Base-by-base conservation (phyloP, 2,329 filamentous ascomycete genomes). In the Ophiocordyceps sinensis region DNA sequence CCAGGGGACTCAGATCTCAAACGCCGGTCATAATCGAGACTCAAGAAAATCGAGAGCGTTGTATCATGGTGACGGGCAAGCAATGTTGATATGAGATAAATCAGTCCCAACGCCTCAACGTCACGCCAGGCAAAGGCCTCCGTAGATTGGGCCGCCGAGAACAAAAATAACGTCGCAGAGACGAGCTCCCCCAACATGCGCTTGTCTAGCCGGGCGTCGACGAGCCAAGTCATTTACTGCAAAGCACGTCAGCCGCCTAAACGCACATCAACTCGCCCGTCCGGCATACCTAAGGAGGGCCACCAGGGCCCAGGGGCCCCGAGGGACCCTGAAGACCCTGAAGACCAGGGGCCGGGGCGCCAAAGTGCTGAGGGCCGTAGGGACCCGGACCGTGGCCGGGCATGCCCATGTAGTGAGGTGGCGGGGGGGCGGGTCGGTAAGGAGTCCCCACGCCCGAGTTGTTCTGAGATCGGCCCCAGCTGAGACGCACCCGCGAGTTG, bases 381-480 rank as follows among this genome's bases (percentile, higher is more conserved):
- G 65, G 63, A 28, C 57, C 61, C 38, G 61, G 61, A 43, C 59
- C 58, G 44, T 66, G 65, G 44, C 58, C 59, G 41, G 64, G 64
- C 60, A 67, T 65, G 43, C 63, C 63, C 58, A 70, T 68, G 60
- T 72, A 74, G 57, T 73, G 70, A 44, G 70, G 70, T 35, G 70
- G 70, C 37, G 70, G 70, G 42, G 91, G 91, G 39, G 91, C 91
- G 47, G 91, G 91, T 49, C 91, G 84, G 68, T 98, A 96, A 44
- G 91, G 91, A 51, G 91, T 96, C 50, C 91, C 91, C 45, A 94
- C 91, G 43, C 91, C 91, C 47, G 89, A 96, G 73, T 98, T 98
- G 78, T 96, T 98, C 73, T 98, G 91, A 42, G 85, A 93, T 49
- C 91, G 85, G 48, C 91, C 91, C 91, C 91, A 98, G 61, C 86